Percentiles rank a stretch among this genome's conserved stretches.
phyloP scores from a whole-genome alignment of 345 rosid species.

The Aquilaria malaccensis region DNA sequence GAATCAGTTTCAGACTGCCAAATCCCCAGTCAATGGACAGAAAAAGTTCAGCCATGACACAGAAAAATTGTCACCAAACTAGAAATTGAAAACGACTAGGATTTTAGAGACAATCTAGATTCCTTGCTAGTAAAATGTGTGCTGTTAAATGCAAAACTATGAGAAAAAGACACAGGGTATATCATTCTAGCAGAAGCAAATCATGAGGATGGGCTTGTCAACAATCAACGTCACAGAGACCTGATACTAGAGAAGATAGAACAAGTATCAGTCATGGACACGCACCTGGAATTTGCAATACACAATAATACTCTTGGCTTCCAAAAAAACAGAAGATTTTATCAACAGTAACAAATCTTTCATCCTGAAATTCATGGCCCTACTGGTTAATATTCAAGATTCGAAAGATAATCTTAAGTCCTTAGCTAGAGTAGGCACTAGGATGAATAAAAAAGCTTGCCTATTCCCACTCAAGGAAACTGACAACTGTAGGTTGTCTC shows the following conservation, averaged over 20 bases:
- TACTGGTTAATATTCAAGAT: constrained; percentile 1
- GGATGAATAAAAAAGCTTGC: constrained; percentile 28
- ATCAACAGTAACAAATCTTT: constrained; percentile 72
- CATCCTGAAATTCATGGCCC: constrained; percentile 41
- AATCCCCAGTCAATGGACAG: constrained; percentile 12
- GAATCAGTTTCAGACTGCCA: constrained; percentile 81
- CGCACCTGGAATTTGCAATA: constrained; percentile 98
- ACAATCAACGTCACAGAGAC: not conserved
- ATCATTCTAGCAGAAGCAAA: not conserved
- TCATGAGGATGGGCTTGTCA: not conserved
- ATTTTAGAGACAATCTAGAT: constrained; percentile 1
- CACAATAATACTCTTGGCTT: constrained; percentile 69
- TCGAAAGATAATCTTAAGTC: constrained; percentile 5
- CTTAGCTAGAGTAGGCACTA: constrained; percentile 1
- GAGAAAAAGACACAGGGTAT: not conserved
- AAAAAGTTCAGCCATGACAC: not conserved
- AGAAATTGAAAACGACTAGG: not conserved
- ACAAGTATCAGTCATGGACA: not conserved
- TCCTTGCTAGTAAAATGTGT: not conserved
- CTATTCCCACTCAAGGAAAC: constrained; percentile 74
- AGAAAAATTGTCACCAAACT: no score
- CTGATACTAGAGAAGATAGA: constrained; percentile 6
- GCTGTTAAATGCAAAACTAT: constrained; percentile 4
- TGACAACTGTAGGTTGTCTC: constrained; percentile 75
- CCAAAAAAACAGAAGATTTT: constrained; percentile 56